phyloP scores from a whole-genome alignment of 208 protist species.

The Naegleria gruberi region DNA sequence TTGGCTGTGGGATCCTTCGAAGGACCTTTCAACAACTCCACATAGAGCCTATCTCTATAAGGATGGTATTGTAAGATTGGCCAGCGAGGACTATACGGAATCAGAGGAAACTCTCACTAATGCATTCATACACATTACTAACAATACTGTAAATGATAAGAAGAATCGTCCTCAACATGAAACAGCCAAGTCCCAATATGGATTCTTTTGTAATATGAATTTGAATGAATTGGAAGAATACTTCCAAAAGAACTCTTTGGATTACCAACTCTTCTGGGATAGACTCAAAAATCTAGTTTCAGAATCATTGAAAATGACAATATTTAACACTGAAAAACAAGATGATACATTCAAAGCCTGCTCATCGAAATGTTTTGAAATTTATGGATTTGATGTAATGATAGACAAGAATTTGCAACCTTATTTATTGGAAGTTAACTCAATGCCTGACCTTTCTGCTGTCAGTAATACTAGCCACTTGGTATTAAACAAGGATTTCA shows the following conservation, averaged over 20 bases:
- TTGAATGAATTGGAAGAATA: background rate
- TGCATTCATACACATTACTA: constrained; percentile 13
- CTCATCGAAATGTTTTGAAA: constrained; percentile 74
- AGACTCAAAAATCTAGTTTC: background rate
- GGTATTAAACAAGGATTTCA: background rate
- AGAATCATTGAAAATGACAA: background rate
- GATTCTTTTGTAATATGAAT: background rate
- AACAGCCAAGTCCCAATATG: background rate
- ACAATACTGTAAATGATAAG: constrained; percentile 21
- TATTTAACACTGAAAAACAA: background rate
- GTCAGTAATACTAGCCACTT: background rate
- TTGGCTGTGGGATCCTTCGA: constrained; percentile 53
- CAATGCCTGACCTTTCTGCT: constrained; percentile 56
- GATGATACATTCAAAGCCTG: background rate
- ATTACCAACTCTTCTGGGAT: background rate
- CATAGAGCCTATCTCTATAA: background rate
- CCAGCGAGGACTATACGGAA: background rate
- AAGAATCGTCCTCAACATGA: background rate
- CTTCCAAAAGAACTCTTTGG: background rate
- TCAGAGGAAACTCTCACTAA: background rate
- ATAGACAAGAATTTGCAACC: constrained; percentile 77
- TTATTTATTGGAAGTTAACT: constrained; percentile 93
- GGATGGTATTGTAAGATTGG: constrained; percentile 9
- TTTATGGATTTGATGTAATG: constrained; percentile 91
- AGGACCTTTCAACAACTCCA: too few relatives aligned